Percentiles rank a stretch among this genome's conserved stretches.
Conservation (phyloP, 768 basidiomycete species). For the Mycena indigotica region DNA sequence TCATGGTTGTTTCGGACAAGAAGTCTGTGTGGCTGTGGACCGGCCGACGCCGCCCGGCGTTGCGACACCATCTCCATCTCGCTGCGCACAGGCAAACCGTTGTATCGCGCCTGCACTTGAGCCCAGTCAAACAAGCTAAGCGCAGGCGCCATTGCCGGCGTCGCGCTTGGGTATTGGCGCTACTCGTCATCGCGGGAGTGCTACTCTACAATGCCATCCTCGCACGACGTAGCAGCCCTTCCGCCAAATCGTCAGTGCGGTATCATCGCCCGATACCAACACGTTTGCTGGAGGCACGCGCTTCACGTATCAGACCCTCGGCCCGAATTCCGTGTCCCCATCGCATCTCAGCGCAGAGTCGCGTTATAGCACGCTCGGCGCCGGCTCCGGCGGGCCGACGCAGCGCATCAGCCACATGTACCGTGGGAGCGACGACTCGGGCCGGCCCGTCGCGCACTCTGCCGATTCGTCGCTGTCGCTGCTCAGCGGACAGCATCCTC, state of each 20-base stretch:
- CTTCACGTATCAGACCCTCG: background rate
- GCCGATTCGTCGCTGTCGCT: background rate
- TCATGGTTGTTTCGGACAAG: too few relatives aligned
- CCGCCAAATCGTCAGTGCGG: background rate
- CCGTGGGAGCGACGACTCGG: background rate
- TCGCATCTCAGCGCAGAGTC: background rate
- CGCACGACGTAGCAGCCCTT: background rate
- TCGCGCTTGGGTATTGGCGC: constrained; percentile 17
- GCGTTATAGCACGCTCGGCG: too few relatives aligned
- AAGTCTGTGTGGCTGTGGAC: too few relatives aligned
- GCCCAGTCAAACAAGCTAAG: constrained; percentile 17
- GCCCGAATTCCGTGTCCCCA: background rate
- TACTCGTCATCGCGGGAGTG: constrained; percentile 7
- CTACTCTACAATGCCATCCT: constrained; percentile 10
- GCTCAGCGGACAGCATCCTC: background rate
- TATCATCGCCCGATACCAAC: background rate
- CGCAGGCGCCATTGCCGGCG: constrained; percentile 17
- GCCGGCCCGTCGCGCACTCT: background rate
- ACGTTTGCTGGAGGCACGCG: background rate
- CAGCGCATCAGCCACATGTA: background rate
- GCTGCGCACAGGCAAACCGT: too few relatives aligned
- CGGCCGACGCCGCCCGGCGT: too few relatives aligned
- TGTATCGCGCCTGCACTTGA: too few relatives aligned
- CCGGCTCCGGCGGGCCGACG: background rate
- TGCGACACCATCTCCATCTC: too few relatives aligned